These are phyloP conservation scores for Parasarocladium wereldwijsianum DNA, from an alignment of 2,329 filamentous ascomycete genomes.

Conservation along the genomic window DNA sequence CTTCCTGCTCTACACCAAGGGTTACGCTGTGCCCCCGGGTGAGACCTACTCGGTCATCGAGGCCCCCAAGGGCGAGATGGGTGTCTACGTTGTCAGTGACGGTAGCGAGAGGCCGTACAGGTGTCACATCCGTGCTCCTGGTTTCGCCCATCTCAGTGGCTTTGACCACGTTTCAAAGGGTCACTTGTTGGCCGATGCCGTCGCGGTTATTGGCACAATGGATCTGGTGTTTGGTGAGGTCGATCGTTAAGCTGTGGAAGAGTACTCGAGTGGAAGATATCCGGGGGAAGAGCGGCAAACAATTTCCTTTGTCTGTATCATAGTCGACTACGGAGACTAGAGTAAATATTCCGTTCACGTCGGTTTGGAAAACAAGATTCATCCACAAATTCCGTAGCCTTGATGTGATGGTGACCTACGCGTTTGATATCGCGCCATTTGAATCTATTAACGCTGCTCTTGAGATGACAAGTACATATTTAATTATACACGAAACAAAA, in stretches of 20 bases:
- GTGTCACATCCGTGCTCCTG: slow-evolving; percentile 92
- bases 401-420: too few species aligned
- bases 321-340: slow-evolving; percentile 4
- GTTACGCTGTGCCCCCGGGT: slow-evolving; percentile 89
- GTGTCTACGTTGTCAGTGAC: slow-evolving; percentile 89
- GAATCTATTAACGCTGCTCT: too few species aligned
- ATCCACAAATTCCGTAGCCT: not conserved
- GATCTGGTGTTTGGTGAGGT: slow-evolving; percentile 75
- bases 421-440: too few species aligned
- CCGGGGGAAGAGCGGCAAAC: slow-evolving; percentile 6
- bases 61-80: slow-evolving; percentile 99
- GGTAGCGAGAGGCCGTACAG: slow-evolving; percentile 93
- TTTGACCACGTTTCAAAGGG: slow-evolving; percentile 91
- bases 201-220: slow-evolving; percentile 87
- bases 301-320: slow-evolving; percentile 4
- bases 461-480: too few species aligned
- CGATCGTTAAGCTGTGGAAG: slow-evolving; percentile 31
- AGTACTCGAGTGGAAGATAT: too few species aligned
- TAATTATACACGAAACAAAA: too few species aligned
- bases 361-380: slow-evolving; percentile 4
- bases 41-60: slow-evolving; percentile 98
- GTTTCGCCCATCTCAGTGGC: slow-evolving; percentile 85
- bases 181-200: slow-evolving; percentile 88
- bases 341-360: slow-evolving; percentile 5
- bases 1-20: slow-evolving; percentile 97